Evolutionary conservation across 2,329 filamentous ascomycete species (phyloP).

Genomic region (Phaeosphaeriaceae sp.): DNA sequence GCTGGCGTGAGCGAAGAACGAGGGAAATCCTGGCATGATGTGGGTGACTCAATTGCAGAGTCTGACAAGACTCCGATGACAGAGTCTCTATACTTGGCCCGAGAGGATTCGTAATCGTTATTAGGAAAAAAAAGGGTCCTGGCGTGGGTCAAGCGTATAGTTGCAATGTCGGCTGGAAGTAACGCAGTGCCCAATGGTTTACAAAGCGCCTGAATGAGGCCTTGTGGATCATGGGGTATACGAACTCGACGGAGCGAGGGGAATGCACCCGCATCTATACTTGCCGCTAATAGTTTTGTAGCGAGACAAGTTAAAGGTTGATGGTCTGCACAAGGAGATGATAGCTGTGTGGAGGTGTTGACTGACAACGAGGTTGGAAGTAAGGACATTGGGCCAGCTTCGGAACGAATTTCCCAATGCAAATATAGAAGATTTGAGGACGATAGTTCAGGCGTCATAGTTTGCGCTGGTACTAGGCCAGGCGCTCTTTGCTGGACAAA

Average conservation of each 20-base stretch:
- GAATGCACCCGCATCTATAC: conserved; percentile 68
- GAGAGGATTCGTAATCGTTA: conserved; percentile 6
- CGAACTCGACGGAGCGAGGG: conserved; percentile 66
- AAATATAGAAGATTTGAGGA: conserved; percentile 58
- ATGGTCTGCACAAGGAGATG: conserved; percentile 26
- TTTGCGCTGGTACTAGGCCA: conserved; percentile 49
- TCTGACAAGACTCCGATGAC: conserved; percentile 21
- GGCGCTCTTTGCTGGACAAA: conserved; percentile 60
- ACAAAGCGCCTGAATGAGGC: conserved; percentile 72
- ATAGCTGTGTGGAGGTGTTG: background rate
- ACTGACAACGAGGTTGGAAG: conserved; percentile 9
- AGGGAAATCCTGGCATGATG: conserved; percentile 7
- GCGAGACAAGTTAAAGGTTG: conserved; percentile 59
- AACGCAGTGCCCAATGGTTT: conserved; percentile 64
- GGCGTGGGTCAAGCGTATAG: background rate
- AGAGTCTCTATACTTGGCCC: background rate
- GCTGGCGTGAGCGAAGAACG: conserved; percentile 47
- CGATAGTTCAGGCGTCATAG: conserved; percentile 53
- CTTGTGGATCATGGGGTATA: conserved; percentile 72
- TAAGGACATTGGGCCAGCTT: conserved; percentile 27
- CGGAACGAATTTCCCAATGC: conserved; percentile 64
- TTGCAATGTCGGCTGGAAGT: conserved; percentile 47
- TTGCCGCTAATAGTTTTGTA: conserved; percentile 68
- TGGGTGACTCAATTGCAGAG: conserved; percentile 23
- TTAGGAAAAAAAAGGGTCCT: background rate